Base-by-base conservation (phyloP, 2,329 filamentous ascomycete species). In the Aspergillus sp. region DNA sequence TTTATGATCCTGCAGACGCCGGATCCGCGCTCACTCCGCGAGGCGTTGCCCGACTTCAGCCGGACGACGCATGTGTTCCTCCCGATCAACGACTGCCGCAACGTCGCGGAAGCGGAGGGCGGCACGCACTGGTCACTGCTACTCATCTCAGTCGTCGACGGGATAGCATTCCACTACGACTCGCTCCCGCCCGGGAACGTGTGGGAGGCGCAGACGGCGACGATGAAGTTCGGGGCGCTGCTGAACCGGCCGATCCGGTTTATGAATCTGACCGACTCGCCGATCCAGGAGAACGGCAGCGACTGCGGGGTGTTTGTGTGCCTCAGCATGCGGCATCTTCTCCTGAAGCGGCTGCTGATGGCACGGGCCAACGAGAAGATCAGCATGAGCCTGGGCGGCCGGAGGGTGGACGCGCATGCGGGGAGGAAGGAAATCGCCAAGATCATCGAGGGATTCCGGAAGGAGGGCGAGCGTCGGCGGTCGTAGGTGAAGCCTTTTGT, bases 231-330 rank as follows among this genome's bases (percentile, higher is more conserved):
- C 26, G 69, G 74, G 15, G 64, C 67, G 19, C 64, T 96, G 17
- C 69, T 96, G 20, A 73, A 74, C 36, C 69, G 69, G 4, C 63
- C 93, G 12, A 70, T 78, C 13, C 52, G 56, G 12, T 95, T 93
- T 54, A 74, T 88, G 51, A 78, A 89, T 56, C 71, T 98, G 34
- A 69, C 80, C 0, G 89, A 96, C 53, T 82, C 78, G 7, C 91
- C 91, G 0, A 82, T 93, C 50, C 91, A 98, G 58, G 81, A 88
- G 47, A 96, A 96, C 46, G 78, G 82, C 15, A 89, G 76, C 53
- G 91, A 98, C 60, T 98, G 91, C 48, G 91, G 91, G 12, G 85
- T 98, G 1, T 96, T 88, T 57, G 91, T 98, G 3, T 96, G 91
- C 58, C 74, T 96, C 44, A 73, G 89, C 41, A 98, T 98, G 88